Evolutionary conservation across 2,329 filamentous ascomycete species (phyloP).

Genomic region (Myriosclerotinia curreyana): DNA sequence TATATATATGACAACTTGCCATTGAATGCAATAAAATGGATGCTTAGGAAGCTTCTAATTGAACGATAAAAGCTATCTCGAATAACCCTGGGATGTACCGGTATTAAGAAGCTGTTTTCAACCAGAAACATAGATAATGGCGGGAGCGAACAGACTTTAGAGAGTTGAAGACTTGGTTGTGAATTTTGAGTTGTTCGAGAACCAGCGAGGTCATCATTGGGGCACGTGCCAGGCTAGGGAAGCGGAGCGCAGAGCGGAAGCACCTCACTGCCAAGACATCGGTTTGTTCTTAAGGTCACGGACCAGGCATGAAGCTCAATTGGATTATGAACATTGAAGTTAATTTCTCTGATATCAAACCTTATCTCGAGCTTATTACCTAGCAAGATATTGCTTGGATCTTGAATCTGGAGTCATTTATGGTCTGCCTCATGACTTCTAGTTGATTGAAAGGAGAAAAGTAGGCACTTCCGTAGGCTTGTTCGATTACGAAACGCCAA

Average conservation of each 20-base stretch:
- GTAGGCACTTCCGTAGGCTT: background rate
- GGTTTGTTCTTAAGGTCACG: background rate
- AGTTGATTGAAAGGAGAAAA: background rate
- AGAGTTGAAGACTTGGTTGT: background rate
- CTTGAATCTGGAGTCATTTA: background rate
- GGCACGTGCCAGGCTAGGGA: no score
- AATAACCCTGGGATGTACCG: no score
- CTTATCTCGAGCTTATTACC: background rate
- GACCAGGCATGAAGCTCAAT: background rate
- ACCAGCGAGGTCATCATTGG: background rate
- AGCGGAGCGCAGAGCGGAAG: background rate
- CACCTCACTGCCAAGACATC: conserved; percentile 10
- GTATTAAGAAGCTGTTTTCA: background rate
- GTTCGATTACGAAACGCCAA: background rate
- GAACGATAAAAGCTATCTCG: no score
- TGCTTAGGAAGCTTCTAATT: no score
- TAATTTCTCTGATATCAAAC: background rate
- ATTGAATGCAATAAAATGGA: no score
- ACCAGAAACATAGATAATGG: background rate
- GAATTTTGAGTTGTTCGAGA: background rate
- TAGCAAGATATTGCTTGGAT: background rate
- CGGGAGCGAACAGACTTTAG: background rate
- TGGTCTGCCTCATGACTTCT: no score
- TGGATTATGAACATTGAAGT: no score
- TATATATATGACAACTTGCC: no score